Percentiles rank a stretch among this genome's conserved stretches.
Conservation (phyloP, 2,329 filamentous ascomycete genomes). For the Thielaviopsis euricoi region DNA sequence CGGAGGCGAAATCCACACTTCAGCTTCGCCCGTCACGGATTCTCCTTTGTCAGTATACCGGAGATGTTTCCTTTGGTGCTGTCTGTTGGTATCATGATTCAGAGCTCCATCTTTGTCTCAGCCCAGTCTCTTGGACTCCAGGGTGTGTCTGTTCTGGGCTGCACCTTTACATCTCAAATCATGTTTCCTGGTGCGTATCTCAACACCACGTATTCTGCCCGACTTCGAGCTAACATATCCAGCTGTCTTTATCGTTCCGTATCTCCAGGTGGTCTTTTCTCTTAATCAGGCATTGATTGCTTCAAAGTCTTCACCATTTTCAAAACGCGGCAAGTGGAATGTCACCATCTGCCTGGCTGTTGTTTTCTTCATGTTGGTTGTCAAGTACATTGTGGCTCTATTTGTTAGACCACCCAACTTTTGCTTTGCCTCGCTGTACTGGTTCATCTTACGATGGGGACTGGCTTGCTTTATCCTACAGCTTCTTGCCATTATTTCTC, state of each 20-base stretch:
- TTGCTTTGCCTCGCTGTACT: slow-evolving; percentile 53
- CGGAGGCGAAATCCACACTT: slow-evolving; percentile 25
- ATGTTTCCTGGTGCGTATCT: slow-evolving; percentile 39
- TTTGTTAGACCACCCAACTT: slow-evolving; percentile 37
- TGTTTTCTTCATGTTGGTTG: slow-evolving; percentile 33
- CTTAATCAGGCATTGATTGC: slow-evolving; percentile 43
- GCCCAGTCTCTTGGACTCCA: slow-evolving; percentile 39
- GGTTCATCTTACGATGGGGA: slow-evolving; percentile 48
- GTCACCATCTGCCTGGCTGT: slow-evolving; percentile 35
- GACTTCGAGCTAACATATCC: not conserved
- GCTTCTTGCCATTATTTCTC: slow-evolving; percentile 29
- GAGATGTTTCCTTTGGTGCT: slow-evolving; percentile 40
- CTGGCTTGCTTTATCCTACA: slow-evolving; percentile 38
- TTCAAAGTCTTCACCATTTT: slow-evolving; percentile 37
- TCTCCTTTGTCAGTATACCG: slow-evolving; percentile 28
- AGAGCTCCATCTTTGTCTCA: slow-evolving; percentile 39
- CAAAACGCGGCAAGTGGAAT: slow-evolving; percentile 41
- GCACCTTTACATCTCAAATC: slow-evolving; percentile 36
- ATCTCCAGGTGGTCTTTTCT: slow-evolving; percentile 48
- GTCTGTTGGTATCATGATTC: slow-evolving; percentile 38
- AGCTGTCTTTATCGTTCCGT: slow-evolving; percentile 53
- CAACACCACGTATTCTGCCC: not conserved
- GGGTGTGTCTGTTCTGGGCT: slow-evolving; percentile 33
- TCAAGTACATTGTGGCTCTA: slow-evolving; percentile 41
- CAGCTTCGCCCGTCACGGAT: slow-evolving; percentile 19